A percentile compares a stretch with the other conserved stretches of the same genome.
Evolutionary conservation across 495 filamentous ascomycete species (phyloP).

Genomic region (Aspergillus sparsus): DNA sequence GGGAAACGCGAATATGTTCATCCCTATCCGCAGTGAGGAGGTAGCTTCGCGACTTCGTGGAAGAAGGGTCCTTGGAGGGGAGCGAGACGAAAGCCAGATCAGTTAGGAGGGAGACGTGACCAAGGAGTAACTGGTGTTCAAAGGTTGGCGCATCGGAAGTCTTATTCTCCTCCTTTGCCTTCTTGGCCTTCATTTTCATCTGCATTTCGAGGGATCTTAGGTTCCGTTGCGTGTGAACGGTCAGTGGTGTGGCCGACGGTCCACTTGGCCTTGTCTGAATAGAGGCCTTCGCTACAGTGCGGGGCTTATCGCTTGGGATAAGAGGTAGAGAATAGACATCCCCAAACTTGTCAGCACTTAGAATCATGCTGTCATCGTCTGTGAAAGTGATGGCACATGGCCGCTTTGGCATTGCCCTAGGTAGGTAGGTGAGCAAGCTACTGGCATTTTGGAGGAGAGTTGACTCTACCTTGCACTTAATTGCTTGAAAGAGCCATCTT

Average conservation of each 20-base stretch:
- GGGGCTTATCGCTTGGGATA: slow-evolving; percentile 47
- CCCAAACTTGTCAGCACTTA: slow-evolving; percentile 91
- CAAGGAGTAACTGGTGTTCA: slow-evolving; percentile 73
- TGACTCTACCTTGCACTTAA: slow-evolving; percentile 68
- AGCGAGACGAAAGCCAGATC: slow-evolving; percentile 59
- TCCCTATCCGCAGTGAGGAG: slow-evolving; percentile 91
- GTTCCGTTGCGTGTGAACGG: slow-evolving; percentile 84
- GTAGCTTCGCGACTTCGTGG: slow-evolving; percentile 53
- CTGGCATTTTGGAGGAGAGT: background rate
- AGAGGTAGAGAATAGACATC: slow-evolving; percentile 92
- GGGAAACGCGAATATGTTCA: slow-evolving; percentile 93
- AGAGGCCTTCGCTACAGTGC: slow-evolving; percentile 21
- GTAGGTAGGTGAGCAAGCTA: slow-evolving; percentile 18
- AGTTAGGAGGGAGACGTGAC: slow-evolving; percentile 92
- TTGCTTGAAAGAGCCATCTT: slow-evolving; percentile 60
- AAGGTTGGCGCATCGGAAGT: slow-evolving; percentile 53
- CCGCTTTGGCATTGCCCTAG: slow-evolving; percentile 84
- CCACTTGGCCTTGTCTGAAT: slow-evolving; percentile 39
- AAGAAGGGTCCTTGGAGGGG: slow-evolving; percentile 26
- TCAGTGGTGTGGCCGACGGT: slow-evolving; percentile 67
- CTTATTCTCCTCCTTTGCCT: slow-evolving; percentile 44
- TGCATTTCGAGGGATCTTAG: slow-evolving; percentile 74
- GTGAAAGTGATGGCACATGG: slow-evolving; percentile 73
- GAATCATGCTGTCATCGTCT: slow-evolving; percentile 64
- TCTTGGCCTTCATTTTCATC: slow-evolving; percentile 46